Evolutionary conservation across 2,329 filamentous ascomycete genomes (phyloP), one percentile per base, ranked within the genome.

Genomic region (Sarocladium strictum): DNA sequence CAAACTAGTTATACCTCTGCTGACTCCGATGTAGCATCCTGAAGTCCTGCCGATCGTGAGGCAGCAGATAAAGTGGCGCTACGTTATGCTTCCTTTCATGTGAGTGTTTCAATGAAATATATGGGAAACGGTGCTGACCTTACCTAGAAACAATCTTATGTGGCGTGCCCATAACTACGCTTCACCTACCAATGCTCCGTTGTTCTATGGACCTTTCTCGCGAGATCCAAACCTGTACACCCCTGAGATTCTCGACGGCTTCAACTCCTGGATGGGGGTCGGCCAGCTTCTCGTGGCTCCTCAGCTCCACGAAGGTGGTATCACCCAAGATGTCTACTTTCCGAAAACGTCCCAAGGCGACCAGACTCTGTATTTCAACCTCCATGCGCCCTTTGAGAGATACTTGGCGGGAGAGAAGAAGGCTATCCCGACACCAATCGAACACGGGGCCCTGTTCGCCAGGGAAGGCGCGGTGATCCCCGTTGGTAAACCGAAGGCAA

Each of bases 211-310:
- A 33, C 47, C 47, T n/a, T 51, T 51, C 27, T 33, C 47, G 15
- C 15, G 35, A 10, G 47, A 51, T 19, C 27, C 47, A 14, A 4
- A 33, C 15, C 47, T 51, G 4, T 51, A 51, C 17, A 35, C 7
- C 5, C 26, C n/a, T 7, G 47, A 17, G n/a, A 17, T 23, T 23
- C 11, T 51, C 9, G 47, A 51, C 3, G 47, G 47, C 17, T 51
- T 51, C 47, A 51, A 51, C 29, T 17, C 47, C n/a, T 51, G 47
- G 47, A 33, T 51, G 27, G 47, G 47, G 10, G 47, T 51, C n/a
- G 47, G 47, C 47, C 47, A 51, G 15, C 47, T 51, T 9, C 47
- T 51, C n/a, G 47, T 51, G 21, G 47, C 47, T n/a, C 47, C 47
- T 3, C 47, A 51, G 17, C 27, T 51, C 27, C 11, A 19, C 29